phyloP scores from a whole-genome alignment of 805 yeast genomes.

The Cyberlindnera mycetangii region DNA sequence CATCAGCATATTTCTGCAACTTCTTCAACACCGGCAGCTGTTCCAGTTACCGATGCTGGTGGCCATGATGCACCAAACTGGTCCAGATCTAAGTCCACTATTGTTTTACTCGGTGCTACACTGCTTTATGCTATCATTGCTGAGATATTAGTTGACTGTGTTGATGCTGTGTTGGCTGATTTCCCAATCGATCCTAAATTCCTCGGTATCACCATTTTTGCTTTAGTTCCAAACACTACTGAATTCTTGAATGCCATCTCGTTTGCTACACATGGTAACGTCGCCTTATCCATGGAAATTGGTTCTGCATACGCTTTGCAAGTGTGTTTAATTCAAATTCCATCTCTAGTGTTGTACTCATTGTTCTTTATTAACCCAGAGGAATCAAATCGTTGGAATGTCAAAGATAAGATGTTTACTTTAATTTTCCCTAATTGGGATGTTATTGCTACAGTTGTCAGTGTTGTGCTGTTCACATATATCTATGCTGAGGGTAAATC shows the following conservation, averaged over 20 bases:
- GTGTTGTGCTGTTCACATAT: constrained; percentile 88
- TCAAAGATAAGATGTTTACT: constrained; percentile 57
- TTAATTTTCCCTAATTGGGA: constrained; percentile 96
- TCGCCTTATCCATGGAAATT: constrained; percentile 94
- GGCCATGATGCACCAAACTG: constrained; percentile 98
- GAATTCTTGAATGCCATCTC: constrained; percentile 96
- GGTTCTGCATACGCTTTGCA: constrained; percentile 97
- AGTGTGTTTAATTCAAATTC: constrained; percentile 91
- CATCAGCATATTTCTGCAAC: constrained; percentile 9
- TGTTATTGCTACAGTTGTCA: constrained; percentile 74
- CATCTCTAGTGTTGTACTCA: constrained; percentile 80
- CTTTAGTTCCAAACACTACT: constrained; percentile 94
- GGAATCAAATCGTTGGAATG: constrained; percentile 25
- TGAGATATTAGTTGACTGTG: constrained; percentile 88
- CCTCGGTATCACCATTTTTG: constrained; percentile 90
- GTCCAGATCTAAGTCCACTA: constrained; percentile 82
- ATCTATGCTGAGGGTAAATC: constrained; percentile 96
- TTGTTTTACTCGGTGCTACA: constrained; percentile 81
- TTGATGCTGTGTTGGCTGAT: constrained; percentile 75
- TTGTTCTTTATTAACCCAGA: constrained; percentile 43
- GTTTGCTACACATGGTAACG: constrained; percentile 94
- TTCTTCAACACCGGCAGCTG: constrained; percentile 5
- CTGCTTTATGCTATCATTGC: constrained; percentile 89
- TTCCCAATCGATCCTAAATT: constrained; percentile 89
- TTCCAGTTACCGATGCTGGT: constrained; percentile 26